Evolutionary conservation across 495 filamentous ascomycete species (phyloP), one percentile per base, ranked within the genome.

Genomic region (Aspergillus wentii): DNA sequence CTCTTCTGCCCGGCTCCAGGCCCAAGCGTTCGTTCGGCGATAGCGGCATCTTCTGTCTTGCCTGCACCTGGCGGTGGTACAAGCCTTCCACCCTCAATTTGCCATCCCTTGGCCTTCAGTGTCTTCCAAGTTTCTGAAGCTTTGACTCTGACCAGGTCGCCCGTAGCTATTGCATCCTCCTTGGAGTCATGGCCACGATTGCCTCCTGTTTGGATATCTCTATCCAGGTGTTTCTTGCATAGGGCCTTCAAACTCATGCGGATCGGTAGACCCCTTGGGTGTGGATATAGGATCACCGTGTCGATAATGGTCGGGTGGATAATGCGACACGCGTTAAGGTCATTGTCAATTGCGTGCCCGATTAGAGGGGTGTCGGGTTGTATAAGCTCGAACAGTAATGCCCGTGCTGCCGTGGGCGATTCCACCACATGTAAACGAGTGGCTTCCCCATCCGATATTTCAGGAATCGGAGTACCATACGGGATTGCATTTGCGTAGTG

Each of bases 341-440:
- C 92, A 54, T 98, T 98, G 52, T 97, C 92, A 8, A 97, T 78
- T 5, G 86, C 90, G 59, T 98, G 92, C 15, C 92, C 92, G 28
- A 97, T 84, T 4, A 98, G 61, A 0, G 87, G 87, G 0, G 89
- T 96, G 1, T 71, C 59, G 0, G 86, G 83, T 11, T 77, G 67
- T 23, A 97, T 69, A 34, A 83, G 64, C 0, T 69, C 62, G 61
- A 89, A 83, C 8, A 97, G 71, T 1, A 95, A 67, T 1, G 70
- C 57, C 8, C 92, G 81, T 4, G 91, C 94, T 20, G 62, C 72
- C 10, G 72, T 54, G 5, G 88, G 87, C 0, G 82, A 88, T 2
- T 76, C 49, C 8, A 89, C 83, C 22, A 91, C 80, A 27, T 68
- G 69, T n/a, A 94, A 66, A 9, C 50, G 48, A 54, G 53, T 31